A percentile compares a stretch with the other conserved stretches of the same genome.
phyloP scores from a whole-genome alignment of 2,329 filamentous ascomycete genomes.

The Aureobasidium sp. region DNA sequence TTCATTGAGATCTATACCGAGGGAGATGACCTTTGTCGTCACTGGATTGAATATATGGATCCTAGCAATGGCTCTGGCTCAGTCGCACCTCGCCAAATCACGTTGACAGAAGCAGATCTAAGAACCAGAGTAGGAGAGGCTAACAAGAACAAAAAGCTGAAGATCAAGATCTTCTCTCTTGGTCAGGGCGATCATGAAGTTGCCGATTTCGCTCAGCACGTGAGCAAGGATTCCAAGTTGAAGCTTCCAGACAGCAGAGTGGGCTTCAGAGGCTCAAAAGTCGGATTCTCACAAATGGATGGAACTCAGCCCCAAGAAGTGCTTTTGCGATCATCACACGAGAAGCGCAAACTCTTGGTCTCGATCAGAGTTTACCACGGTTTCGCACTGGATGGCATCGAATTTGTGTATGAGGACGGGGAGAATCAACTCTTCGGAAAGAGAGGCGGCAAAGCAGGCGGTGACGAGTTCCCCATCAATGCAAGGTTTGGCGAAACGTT shows the following conservation, averaged over 20 bases:
- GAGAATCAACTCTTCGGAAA: conserved; percentile 83
- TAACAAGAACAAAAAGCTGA: conserved; percentile 61
- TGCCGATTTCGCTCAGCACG: conserved; percentile 63
- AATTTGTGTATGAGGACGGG: conserved; percentile 87
- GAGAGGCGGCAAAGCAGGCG: conserved; percentile 58
- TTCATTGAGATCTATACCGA: conserved; percentile 77
- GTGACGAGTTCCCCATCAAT: conserved; percentile 73
- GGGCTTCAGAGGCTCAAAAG: conserved; percentile 66
- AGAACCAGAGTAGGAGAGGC: conserved; percentile 62
- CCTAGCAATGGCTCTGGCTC: conserved; percentile 46
- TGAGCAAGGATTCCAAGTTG: conserved; percentile 61
- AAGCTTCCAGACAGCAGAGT: conserved; percentile 67
- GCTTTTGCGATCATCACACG: conserved; percentile 60
- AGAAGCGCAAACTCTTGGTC: conserved; percentile 64
- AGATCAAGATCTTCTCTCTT: conserved; percentile 66
- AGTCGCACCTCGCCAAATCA: conserved; percentile 60
- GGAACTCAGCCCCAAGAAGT: conserved; percentile 63
- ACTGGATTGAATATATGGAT: conserved; percentile 72
- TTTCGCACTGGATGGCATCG: conserved; percentile 69
- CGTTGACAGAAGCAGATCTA: conserved; percentile 66
- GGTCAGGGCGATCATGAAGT: conserved; percentile 67
- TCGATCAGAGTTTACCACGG: conserved; percentile 71
- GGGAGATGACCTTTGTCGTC: conserved; percentile 69
- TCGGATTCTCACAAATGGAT: conserved; percentile 65
- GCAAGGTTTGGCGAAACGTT: conserved; percentile 77